Percentiles rank a stretch among this genome's conserved stretches.
phyloP scores from a whole-genome alignment of 169 alveolate species.

The Amoebophrya sp. region DNA sequence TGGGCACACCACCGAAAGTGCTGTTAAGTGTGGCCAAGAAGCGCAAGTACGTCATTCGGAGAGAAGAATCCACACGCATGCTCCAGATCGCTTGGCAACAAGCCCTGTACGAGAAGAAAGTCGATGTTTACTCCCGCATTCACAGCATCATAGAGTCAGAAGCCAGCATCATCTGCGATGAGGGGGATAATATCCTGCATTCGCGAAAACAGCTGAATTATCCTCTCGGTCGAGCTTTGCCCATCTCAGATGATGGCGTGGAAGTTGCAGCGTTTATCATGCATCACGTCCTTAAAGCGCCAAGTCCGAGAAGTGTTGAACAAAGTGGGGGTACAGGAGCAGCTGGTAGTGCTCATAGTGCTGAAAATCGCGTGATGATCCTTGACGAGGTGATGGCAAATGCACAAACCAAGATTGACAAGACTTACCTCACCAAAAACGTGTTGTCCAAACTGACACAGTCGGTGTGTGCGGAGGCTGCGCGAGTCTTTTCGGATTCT shows the following conservation, averaged over 20 bases:
- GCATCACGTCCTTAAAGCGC: background rate
- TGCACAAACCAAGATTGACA: background rate
- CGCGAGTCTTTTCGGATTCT: background rate
- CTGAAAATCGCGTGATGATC: no score
- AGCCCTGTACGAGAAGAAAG: background rate
- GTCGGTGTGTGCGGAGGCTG: background rate
- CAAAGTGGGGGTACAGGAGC: no score
- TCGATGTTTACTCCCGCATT: background rate
- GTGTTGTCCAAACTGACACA: background rate
- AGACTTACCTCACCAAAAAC: background rate
- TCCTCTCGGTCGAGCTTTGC: background rate
- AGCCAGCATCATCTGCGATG: background rate
- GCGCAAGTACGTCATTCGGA: no score
- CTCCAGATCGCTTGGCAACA: background rate
- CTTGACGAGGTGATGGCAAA: background rate
- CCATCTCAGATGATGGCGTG: background rate
- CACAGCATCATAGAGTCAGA: background rate
- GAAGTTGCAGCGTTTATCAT: background rate
- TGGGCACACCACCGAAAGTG: no score
- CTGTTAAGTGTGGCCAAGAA: no score
- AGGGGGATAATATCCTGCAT: background rate
- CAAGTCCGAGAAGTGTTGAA: background rate
- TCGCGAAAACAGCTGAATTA: background rate
- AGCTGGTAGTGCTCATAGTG: no score
- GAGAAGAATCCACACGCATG: no score